These are phyloP conservation scores for Heliamphora pulchella DNA, from an alignment of 179 eudicot species.

Conservation along the genomic window DNA sequence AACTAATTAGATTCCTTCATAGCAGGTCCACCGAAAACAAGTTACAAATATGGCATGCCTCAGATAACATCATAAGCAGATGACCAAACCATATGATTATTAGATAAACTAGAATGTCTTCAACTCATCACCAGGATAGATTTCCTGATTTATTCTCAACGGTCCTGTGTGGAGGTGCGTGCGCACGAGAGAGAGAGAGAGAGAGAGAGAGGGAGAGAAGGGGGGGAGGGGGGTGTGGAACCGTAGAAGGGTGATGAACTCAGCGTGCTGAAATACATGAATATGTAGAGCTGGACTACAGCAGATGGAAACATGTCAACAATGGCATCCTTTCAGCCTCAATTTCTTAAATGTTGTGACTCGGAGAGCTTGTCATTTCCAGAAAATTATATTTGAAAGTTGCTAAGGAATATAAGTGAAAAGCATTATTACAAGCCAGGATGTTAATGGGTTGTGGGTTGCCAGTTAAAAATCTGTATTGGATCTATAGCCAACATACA, in stretches of 20 bases:
- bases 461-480: not conserved
- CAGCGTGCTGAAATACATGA: not conserved
- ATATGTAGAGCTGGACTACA: not conserved
- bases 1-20: conserved; percentile 8
- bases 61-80: conserved; percentile 16
- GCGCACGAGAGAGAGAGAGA: not conserved
- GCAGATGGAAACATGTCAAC: conserved; percentile 1
- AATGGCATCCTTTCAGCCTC: not conserved
- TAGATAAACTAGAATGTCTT: not conserved
- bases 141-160: not conserved
- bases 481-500: not conserved
- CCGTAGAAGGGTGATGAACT: too few species aligned
- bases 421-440: not conserved
- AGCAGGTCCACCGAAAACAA: not conserved
- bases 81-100: not conserved
- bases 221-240: not conserved
- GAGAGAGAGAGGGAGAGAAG: not conserved
- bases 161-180: not conserved
- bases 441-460: too few species aligned
- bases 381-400: not conserved
- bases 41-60: not conserved
- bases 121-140: not conserved
- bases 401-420: not conserved
- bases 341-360: not conserved
- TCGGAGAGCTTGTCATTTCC: not conserved